Percentiles rank a stretch among this genome's conserved stretches.
phyloP scores from a whole-genome alignment of 805 yeast genomes.

The Wickerhamia fluorescens region DNA sequence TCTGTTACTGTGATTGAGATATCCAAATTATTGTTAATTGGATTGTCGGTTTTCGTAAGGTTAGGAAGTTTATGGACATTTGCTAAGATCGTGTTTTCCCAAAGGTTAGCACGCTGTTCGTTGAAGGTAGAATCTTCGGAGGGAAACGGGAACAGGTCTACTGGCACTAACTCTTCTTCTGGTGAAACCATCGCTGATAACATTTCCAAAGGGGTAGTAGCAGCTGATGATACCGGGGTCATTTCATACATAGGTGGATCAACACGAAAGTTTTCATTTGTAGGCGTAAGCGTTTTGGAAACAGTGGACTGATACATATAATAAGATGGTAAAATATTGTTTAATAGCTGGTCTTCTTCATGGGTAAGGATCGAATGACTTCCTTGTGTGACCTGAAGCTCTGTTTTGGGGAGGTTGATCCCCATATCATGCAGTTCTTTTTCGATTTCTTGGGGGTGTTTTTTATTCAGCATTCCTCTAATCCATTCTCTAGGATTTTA shows the following conservation, averaged over 20 bases:
- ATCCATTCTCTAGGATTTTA: too few species aligned
- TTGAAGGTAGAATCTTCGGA: conserved; percentile 8
- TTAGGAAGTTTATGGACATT: conserved; percentile 34
- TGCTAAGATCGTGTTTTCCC: conserved; percentile 34
- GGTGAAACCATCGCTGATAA: conserved; percentile 4
- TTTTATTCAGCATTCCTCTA: too few species aligned
- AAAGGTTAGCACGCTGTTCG: conserved; percentile 21
- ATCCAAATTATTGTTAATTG: conserved; percentile 18
- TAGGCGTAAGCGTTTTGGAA: conserved; percentile 27
- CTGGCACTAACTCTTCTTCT: conserved; percentile 1
- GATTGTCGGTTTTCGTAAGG: conserved; percentile 15
- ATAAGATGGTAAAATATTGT: conserved; percentile 37
- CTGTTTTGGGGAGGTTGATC: too few species aligned
- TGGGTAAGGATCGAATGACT: too few species aligned
- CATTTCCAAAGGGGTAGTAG: conserved; percentile 4
- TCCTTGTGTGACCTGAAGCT: too few species aligned
- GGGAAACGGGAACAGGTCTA: conserved; percentile 13
- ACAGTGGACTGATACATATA: conserved; percentile 39
- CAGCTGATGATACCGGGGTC: conserved; percentile 8
- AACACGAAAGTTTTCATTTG: conserved; percentile 31
- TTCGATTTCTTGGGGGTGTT: too few species aligned
- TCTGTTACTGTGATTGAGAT: conserved; percentile 31
- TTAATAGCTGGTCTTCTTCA: conserved; percentile 20
- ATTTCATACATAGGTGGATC: conserved; percentile 33
- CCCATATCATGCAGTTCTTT: too few species aligned